Base-by-base conservation (phyloP, 139 green algal genomes). In the Chlorella sorokiniana region DNA sequence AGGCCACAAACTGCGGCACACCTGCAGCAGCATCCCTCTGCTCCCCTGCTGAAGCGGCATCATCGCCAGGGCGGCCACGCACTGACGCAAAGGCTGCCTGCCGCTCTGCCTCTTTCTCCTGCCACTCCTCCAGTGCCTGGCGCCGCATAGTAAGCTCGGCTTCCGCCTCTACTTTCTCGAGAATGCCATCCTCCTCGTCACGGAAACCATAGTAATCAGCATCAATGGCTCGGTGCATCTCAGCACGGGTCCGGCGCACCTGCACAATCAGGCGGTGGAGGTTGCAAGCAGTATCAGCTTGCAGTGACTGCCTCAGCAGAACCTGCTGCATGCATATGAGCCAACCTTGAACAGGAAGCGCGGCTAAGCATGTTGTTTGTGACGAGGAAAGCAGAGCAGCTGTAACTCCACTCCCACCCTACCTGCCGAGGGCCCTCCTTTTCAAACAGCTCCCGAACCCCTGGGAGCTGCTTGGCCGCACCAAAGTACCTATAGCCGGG, bases 391-490 rank as follows among this genome's bases (percentile, higher is more conserved):
- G 31, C 62, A 22, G 4, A 6, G 2, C 22, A n/a, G 61, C n/a
- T 27, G 3, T 3, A 67, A 6, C 61, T 40, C 22, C 29, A 20
- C n/a, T 33, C 31, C 11, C 52, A 37, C 10, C 79, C n/a, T 35
- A 90, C 84, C 76, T 91, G 84, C 29, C 91, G 90, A 4, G 91
- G 92, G 3, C 91, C 86, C 71, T 94, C 93, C 83, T 93, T 96
- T 69, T 99, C 95, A 86, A 99, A 99, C 51, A 99, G 92, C 86
- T 99, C 96, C 83, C 94, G 94, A n/a, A 99, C 96, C 6, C 96
- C 95, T 25, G 97, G 97, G 52, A 99, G 89, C 81, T 96, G 91
- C 88, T 99, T 99, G n/a, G 97, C 97, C 6, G 97, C 97, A 14
- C 97, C 97, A 93, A 99, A 99, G 89, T 99, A 99, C 31, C 90